Base-by-base conservation (phyloP, 495 filamentous ascomycete species). In the Penicillium lividum region DNA sequence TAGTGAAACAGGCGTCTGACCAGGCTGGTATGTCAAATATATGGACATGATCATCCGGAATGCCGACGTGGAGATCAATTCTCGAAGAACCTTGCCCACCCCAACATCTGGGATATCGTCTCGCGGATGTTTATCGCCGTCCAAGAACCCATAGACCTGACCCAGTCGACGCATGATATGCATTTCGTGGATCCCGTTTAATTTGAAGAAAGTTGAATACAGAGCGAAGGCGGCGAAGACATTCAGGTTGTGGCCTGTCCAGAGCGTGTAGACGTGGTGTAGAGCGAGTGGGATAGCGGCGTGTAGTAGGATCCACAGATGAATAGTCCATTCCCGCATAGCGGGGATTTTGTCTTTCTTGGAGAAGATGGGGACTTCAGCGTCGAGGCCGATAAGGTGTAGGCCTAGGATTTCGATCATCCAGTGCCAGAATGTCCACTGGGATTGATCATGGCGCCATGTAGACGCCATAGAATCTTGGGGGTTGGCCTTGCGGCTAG, bases 1-100 rank as follows among this genome's bases (percentile, higher is more conserved):
- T 7, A 68, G 40, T 0, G 65, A 45, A 18, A 38, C 7, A 1
- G 65, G 59, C 13, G 60, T 52, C 42, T 64, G 46, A 49, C 89
- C 84, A 67, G 74, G 47, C 10, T 40, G 54, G 25, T 70, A 70
- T 38, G 68, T 62, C 2, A 70, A 51, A 22, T 51, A 68, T 7
- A 67, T 58, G 7, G 67, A 33, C 61, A 69, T 67, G 22, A 64
- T 48, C 47, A 69, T 62, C 22, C 67, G 67, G 10, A 67, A 60
- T 1, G 59, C 52, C 0, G 67, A 61, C 3, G 62, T 65, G 13
- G 65, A 67, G 18, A 67, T 65, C 1, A 69, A 59, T 52, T 67
- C 65, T n/a, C 54, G 56, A 5, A 65, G 54, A 5, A 70, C 68
- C 46, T 61, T 68, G 25, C 51, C 53, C 15, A 70, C 68, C 3